Evolutionary conservation across 495 filamentous ascomycete species (phyloP).

Genomic region (Xylaria longipes): DNA sequence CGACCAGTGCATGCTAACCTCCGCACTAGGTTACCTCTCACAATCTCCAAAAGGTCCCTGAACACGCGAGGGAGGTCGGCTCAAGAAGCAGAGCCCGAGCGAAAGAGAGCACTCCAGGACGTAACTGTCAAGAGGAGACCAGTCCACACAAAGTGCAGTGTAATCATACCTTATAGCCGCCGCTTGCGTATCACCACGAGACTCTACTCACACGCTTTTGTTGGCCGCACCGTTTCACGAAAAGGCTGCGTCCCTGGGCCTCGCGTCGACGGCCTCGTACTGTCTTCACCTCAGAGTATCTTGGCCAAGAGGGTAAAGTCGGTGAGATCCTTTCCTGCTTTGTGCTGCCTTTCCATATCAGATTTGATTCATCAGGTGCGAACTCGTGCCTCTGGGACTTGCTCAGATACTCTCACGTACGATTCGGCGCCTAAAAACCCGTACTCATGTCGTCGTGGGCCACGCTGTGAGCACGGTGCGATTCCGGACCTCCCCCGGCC

Average conservation of each 20-base stretch:
- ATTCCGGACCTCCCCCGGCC: slow-evolving; percentile 11
- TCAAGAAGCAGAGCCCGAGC: slow-evolving; percentile 8
- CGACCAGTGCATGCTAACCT: neutral
- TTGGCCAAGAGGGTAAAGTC: slow-evolving; percentile 15
- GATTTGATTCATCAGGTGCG: slow-evolving; percentile 2
- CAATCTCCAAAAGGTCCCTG: slow-evolving; percentile 14
- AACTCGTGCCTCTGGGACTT: neutral
- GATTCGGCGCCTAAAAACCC: slow-evolving; percentile 12
- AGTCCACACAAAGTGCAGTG: slow-evolving; percentile 19
- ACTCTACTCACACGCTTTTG: slow-evolving; percentile 16
- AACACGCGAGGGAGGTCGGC: slow-evolving; percentile 7
- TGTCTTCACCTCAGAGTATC: slow-evolving; percentile 9
- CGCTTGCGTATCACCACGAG: slow-evolving; percentile 27
- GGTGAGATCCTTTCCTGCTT: slow-evolving; percentile 25
- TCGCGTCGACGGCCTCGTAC: slow-evolving; percentile 5
- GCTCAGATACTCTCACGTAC: slow-evolving; percentile 7
- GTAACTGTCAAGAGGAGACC: slow-evolving; percentile 30
- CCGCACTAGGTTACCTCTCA: neutral
- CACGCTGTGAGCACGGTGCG: neutral
- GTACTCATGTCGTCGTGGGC: slow-evolving; percentile 7
- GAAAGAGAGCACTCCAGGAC: slow-evolving; percentile 23
- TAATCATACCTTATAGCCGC: slow-evolving; percentile 23
- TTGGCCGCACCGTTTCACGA: neutral
- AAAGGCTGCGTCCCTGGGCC: slow-evolving; percentile 27
- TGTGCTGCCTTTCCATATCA: slow-evolving; percentile 20